These are phyloP conservation scores for Fistulifera solaris DNA, from an alignment of 108 stramenopile species.

Conservation along the genomic window DNA sequence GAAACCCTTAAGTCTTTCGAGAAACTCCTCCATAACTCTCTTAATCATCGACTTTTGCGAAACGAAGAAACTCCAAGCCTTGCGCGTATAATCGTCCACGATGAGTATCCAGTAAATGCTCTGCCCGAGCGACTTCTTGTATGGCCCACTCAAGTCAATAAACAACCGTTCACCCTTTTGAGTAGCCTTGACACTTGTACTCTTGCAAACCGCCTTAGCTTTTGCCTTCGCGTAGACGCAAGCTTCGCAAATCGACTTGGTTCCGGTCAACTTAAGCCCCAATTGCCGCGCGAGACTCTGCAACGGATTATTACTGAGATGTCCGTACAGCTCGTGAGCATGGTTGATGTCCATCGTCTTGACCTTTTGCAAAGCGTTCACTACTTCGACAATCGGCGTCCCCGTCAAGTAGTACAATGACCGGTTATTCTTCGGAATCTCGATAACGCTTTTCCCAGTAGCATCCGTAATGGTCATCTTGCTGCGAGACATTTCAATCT, in stretches of 20 bases:
- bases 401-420: too few species aligned
- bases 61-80: not conserved
- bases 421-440: too few species aligned
- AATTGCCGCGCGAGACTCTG: not conserved
- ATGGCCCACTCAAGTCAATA: not conserved
- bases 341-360: not conserved
- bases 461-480: too few species aligned
- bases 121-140: not conserved
- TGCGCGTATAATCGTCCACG: conserved; percentile 8
- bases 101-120: not conserved
- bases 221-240: conserved; percentile 6
- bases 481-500: too few species aligned
- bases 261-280: not conserved
- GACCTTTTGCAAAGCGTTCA: not conserved
- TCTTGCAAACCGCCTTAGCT: conserved; percentile 1
- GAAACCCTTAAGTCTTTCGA: not conserved
- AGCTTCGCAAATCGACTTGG: not conserved
- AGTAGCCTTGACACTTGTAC: not conserved
- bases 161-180: conserved; percentile 9
- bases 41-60: not conserved
- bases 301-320: not conserved
- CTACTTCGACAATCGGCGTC: too few species aligned
- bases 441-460: too few species aligned
- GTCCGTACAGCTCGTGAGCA: not conserved
- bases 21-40: not conserved